Evolutionary conservation across 2,329 filamentous ascomycete species (phyloP), one percentile per base, ranked within the genome.

Genomic region (Nannizziopsis barbatae): DNA sequence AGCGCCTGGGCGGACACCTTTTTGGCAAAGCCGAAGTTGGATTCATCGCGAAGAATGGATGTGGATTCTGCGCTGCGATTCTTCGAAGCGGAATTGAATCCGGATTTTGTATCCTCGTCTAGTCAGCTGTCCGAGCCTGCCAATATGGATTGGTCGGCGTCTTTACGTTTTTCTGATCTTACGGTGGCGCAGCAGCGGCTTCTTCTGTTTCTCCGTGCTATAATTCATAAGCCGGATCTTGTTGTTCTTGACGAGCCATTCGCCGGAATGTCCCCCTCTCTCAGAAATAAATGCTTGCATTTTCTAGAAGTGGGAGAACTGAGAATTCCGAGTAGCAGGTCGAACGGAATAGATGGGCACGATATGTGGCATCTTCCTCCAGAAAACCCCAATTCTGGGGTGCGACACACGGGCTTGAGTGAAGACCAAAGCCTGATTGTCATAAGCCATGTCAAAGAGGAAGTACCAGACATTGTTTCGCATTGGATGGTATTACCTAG

Each of bases 1-100:
- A 90, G 83, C 43, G 88, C 90, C 0, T 96, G 87, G 83, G 83
- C 88, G 1, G 86, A 93, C 50, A 95, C 92, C 0, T 93, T 94
- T 56, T 74, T 84, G 12, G 75, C 80, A 1, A 79, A 75, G 52
- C 83, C 92, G 0, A 75, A 70, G 38, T 69, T 96, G 1, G 74
- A 79, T 33, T 61, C 69, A 0, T 66, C 75, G 8, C 77, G 79
- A 0, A 71, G 70, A 20, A 66, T 67, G 1, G 76, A 78, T 43
- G 79, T 95, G 0, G 79, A 86, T 42, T 78, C 81, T 0, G 77
- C 77, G 15, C 73, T 98, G 30, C 68, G 70, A 12, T 89, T 83
- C 79, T 98, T 96, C 62, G 78, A 81, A 53, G 63, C 73, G 0
- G 88, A 95, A 58, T 70, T 95, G n/a, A 79, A 83, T 53, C 83